Evolutionary conservation across 768 basidiomycete genomes (phyloP), one percentile per base, ranked within the genome.

Genomic region (Boletus eberwhitei): DNA sequence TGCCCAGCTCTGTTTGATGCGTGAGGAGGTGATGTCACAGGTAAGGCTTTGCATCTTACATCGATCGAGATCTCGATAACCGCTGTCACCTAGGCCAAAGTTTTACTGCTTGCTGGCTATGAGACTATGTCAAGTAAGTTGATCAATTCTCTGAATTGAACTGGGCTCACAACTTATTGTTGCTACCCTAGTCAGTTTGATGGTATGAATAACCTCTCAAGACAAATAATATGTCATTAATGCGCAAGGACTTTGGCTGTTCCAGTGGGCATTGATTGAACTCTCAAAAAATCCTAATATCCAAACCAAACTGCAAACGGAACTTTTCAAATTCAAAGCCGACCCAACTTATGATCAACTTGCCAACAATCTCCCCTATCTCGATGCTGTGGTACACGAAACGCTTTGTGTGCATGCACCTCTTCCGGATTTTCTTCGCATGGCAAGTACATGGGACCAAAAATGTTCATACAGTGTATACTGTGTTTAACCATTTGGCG

Each of bases 281-380:
- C 76, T 85, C 2, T 72, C 73, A 8, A 72, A 68, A 35, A 65
- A 79, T 40, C 74, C 68, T 0, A 73, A 77, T 24, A 70, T 74
- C 16, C 84, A 85, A 62, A 58, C 66, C 11, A 77, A 73, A 41
- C 66, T 85, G 12, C 77, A 82, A 41, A 66, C 75, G 8, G 83
- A 86, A 50, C 69, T 86, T 2, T 70, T 86, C 9, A 58, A 69
- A 5, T 65, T 73, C 2, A 67, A 61, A 16, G 49, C 51, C 9
- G 83, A 85, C 60, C 82, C 82, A 14, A 78, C 75, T 0, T 83
- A 77, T 67, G 82, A 84, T 36, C 78, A 83, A 52, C 73, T 85
- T 6, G 73, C 69, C 3, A 75, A 74, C 11, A 71, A 53, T 21
- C 66, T 86, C 7, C 83, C 82, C 0, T 84, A 80, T 60, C 78